Base-by-base conservation (phyloP, 2,329 filamentous ascomycete species). In the Colletotrichum viniferum region DNA sequence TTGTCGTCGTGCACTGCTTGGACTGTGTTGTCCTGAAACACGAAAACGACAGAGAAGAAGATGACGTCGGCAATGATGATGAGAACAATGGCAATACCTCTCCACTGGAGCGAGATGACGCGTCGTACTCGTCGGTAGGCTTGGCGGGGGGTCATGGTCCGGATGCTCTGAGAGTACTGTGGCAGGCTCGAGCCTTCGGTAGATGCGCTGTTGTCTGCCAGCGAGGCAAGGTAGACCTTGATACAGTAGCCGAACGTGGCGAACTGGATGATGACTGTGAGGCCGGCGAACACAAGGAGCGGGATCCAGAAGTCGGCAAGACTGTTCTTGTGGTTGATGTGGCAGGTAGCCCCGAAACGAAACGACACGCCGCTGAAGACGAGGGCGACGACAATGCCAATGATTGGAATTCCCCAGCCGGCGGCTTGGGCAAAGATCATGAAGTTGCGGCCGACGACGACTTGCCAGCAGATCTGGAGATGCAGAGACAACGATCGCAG, bases 391-490 rank as follows among this genome's bases (percentile, higher is more conserved):
- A 93, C 89, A 77, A 98, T 91, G 43, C 95, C 94, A 24, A 95
- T 85, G 28, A 93, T 89, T 3, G 96, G 95, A 61, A 98, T 89
- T 21, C 94, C 94, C 94, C 96, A 98, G 77, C 97, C 97, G 10
- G 93, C 86, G 18, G 90, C 89, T 81, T 98, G 92, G 4, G 96
- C 93, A 78, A 91, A 90, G 88, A 95, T 95, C 92, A 98, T 98
- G 85, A 98, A 98, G 80, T 90, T 94, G 60, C 92, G 91, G 52
- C 97, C 97, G 5, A 98, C 94, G 9, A 96, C 92, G 38, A 97
- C 90, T 83, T 98, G 96, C 97, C 97, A 99, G 87, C 96, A 98
- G 78, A 99, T 98, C 84, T 98, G 97, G 30, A 99, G 92, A 84
- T 99, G 97, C 80, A 99, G 93, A 6, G 96, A 98, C 38, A 98